Evolutionary conservation across 805 yeast species (phyloP).

Genomic region (Hanseniaspora valbyensis): DNA sequence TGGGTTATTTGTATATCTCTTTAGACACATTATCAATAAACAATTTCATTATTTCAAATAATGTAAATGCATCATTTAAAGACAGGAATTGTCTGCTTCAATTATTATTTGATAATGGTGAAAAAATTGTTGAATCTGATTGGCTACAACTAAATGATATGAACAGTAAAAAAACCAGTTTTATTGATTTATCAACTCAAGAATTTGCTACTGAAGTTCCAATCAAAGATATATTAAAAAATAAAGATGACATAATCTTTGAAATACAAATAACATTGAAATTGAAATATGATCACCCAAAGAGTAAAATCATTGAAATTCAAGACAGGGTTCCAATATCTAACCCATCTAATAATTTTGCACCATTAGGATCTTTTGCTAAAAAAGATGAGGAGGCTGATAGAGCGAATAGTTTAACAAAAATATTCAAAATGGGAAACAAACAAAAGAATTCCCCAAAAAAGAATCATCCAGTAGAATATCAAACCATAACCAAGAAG

Average conservation of each 20-base stretch:
- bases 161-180: conserved; percentile 28
- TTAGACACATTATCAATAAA: conserved; percentile 2
- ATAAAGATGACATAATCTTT: conserved; percentile 29
- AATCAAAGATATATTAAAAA: conserved; percentile 33
- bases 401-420: conserved; percentile 12
- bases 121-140: conserved; percentile 62
- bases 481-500: conserved; percentile 38
- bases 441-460: neutral
- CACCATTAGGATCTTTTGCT: too few relatives aligned
- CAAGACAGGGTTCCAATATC: conserved; percentile 43
- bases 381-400: conserved; percentile 29
- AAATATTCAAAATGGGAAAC: neutral
- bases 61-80: neutral
- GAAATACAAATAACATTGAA: conserved; percentile 66
- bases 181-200: conserved; percentile 32
- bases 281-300: conserved; percentile 40
- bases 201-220: conserved; percentile 60
- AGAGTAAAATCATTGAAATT: conserved; percentile 47
- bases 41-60: neutral
- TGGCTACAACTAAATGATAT: conserved; percentile 29
- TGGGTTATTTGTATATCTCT: conserved; percentile 8
- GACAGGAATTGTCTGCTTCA: conserved; percentile 2
- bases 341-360: conserved; percentile 24
- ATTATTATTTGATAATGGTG: conserved; percentile 54
- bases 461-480: conserved; percentile 30